Evolutionary conservation across 345 rosid genomes (phyloP), one percentile per base, ranked within the genome.

Genomic region (Murraya paniculata): DNA sequence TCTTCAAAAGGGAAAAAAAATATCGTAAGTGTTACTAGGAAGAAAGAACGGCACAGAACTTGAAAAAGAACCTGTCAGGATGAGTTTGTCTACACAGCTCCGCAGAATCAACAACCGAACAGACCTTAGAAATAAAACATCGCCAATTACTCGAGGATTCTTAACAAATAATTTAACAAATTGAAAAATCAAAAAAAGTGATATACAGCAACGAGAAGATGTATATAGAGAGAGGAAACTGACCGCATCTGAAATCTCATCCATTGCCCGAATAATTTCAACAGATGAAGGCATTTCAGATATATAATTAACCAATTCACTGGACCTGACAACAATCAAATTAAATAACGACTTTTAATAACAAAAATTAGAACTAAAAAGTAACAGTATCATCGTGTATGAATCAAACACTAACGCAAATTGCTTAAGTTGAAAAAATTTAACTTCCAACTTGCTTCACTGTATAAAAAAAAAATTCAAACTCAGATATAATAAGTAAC

Each of bases 11-110:
- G 19, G 19, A 0, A 24, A 68, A 53, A 7, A 14, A 45, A 41
- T 36, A 69, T 73, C 66, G 71, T 6, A 50, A 2, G 39, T 31
- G 30, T 35, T 48, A 68, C 41, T 13, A 57, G 60, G 72, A 55
- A 71, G 5, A 10, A 79, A 56, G 25, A 16, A 39, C 33, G 39
- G 9, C 4, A 25, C 24, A 25, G 57, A 33, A 79, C 27, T 6
- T 36, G 59, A 41, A 53, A n/a, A 76, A 33, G 25, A 62, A 93
- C 99, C 94, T 96, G 87, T 89, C 94, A 2, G 98, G 99, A 86
- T 96, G 99, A 55, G 98, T 96, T 83, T 94, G 88, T 77, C 99
- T 76, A 79, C 98, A 96, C 58, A 96, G 92, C 82, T 96, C 98
- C 0, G 99, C 99, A 9, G 99, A 96, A 80, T 96, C 99, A 74